Percentiles rank a stretch among this genome's conserved stretches.
Evolutionary conservation across 129 eudicot genomes (phyloP).

Genomic region (Helianthus tuberosus): DNA sequence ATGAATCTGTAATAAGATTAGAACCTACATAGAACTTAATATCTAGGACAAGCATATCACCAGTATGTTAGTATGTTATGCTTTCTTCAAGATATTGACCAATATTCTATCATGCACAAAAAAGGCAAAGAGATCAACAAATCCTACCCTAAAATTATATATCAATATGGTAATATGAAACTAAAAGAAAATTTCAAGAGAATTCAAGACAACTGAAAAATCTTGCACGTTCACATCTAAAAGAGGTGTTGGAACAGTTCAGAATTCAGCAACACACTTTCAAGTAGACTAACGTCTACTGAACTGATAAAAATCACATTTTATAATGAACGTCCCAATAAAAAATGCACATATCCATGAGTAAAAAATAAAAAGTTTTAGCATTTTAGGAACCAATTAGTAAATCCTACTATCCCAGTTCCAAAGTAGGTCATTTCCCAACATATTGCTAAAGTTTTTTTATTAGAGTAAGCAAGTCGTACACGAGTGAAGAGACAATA

Average conservation of each 20-base stretch:
- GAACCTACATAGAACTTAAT: constrained; percentile 17
- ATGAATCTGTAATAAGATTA: not conserved
- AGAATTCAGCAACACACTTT: constrained; percentile 7
- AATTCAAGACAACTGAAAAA: not conserved
- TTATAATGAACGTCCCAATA: not conserved
- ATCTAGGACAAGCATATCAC: constrained; percentile 9
- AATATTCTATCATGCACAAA: not conserved
- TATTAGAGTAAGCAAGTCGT: constrained; percentile 2
- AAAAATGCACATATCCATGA: not conserved
- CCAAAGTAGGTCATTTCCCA: constrained; percentile 4
- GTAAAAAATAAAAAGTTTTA: not conserved
- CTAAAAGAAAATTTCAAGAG: not conserved
- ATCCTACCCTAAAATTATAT: constrained; percentile 2
- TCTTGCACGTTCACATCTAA: not conserved
- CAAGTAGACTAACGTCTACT: constrained; percentile 13
- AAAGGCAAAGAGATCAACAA: constrained; percentile 14
- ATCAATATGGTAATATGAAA: constrained; percentile 1
- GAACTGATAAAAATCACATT: constrained; percentile 5
- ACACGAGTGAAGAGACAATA: not conserved
- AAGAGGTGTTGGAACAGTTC: not conserved
- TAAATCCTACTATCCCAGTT: constrained; percentile 4
- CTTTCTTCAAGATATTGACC: constrained; percentile 6
- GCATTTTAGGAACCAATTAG: not conserved
- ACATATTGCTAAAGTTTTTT: constrained; percentile 12
- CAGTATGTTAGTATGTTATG: not conserved